Evolutionary conservation across 495 filamentous ascomycete genomes (phyloP).

Genomic region (Friedmanniomyces endolithicus): DNA sequence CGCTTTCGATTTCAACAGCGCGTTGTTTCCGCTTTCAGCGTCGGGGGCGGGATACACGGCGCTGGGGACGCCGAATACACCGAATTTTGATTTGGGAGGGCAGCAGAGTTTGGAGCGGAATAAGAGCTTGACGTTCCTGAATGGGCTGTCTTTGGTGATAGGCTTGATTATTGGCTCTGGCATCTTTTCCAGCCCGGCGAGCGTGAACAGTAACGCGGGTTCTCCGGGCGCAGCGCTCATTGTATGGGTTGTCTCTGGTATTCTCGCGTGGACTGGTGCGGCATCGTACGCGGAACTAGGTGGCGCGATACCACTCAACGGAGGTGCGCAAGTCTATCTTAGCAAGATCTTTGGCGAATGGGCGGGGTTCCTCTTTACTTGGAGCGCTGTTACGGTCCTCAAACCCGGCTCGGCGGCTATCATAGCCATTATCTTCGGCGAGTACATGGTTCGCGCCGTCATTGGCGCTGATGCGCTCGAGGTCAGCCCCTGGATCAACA

Average conservation of each 20-base stretch:
- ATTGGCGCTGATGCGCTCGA: conserved; percentile 69
- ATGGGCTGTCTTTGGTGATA: conserved; percentile 79
- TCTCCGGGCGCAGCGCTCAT: conserved; percentile 84
- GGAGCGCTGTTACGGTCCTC: conserved; percentile 86
- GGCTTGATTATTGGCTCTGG: conserved; percentile 95
- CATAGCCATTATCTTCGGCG: conserved; percentile 93
- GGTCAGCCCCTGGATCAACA: conserved; percentile 77
- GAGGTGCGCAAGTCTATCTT: conserved; percentile 83
- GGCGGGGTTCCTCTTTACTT: conserved; percentile 84
- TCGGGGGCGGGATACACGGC: conserved; percentile 68
- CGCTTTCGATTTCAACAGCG: conserved; percentile 83
- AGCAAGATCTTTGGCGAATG: conserved; percentile 93
- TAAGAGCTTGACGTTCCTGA: conserved; percentile 89
- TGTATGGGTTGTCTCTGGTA: conserved; percentile 78
- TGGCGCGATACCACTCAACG: conserved; percentile 90
- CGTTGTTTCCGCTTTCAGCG: conserved; percentile 83
- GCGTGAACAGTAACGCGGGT: conserved; percentile 85
- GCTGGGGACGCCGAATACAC: conserved; percentile 53
- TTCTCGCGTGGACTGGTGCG: conserved; percentile 91
- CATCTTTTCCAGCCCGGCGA: conserved; percentile 88
- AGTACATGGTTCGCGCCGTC: conserved; percentile 79
- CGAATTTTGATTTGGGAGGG: conserved; percentile 23
- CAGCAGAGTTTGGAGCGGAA: conserved; percentile 65
- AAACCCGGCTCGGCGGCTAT: conserved; percentile 91
- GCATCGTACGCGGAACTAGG: conserved; percentile 94